Conservation (phyloP, 202 grass and related monocot species). For the Tripidium arundinaceum region DNA sequence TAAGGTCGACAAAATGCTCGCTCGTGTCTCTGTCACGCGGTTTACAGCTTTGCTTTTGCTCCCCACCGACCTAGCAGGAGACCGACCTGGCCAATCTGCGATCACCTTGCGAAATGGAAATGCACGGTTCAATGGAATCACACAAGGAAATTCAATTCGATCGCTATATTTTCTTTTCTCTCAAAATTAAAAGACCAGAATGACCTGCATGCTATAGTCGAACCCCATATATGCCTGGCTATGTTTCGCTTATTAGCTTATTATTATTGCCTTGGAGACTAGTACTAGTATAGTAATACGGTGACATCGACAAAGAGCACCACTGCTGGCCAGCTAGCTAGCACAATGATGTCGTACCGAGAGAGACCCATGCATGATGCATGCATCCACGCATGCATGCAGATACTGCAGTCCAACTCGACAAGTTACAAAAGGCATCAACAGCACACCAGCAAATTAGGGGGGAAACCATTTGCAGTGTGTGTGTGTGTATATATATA, state of each 20-base stretch:
- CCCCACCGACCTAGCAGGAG: constrained; percentile 4
- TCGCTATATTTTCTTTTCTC: neutral
- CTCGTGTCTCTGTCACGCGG: neutral
- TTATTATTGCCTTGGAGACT: too few species aligned
- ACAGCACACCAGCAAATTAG: too few species aligned
- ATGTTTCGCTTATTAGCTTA: too few species aligned
- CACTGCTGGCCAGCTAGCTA: constrained; percentile 13
- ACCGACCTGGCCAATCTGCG: neutral
- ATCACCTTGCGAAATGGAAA: neutral
- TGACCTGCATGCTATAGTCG: too few species aligned
- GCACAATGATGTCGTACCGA: neutral
- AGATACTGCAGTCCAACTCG: too few species aligned
- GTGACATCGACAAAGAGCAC: neutral
- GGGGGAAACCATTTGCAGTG: too few species aligned
- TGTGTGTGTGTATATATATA: too few species aligned
- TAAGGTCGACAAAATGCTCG: neutral
- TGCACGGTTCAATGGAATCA: neutral
- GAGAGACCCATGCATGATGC: neutral
- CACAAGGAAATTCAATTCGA: neutral
- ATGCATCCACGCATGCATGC: too few species aligned
- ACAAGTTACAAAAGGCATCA: too few species aligned
- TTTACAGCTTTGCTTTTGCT: constrained; percentile 12
- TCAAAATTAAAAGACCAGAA: neutral
- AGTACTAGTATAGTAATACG: neutral
- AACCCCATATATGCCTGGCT: too few species aligned